Evolutionary conservation across 2,329 filamentous ascomycete genomes (phyloP).

Genomic region (Scedosporium aurantiacum): DNA sequence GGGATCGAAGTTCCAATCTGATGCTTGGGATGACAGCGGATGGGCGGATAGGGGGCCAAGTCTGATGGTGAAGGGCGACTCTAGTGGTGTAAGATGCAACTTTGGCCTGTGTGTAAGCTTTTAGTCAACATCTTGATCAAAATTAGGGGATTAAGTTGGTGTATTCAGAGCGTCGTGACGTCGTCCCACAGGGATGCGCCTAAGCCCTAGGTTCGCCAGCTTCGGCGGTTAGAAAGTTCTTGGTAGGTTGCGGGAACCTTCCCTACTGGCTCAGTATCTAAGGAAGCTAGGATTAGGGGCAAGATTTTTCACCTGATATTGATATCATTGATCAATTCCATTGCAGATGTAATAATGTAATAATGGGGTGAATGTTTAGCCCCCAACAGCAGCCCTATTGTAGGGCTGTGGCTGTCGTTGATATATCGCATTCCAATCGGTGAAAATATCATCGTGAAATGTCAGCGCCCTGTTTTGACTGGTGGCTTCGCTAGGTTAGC

Average conservation of each 20-base stretch:
- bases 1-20: not conserved
- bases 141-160: too few species aligned
- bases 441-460: not conserved
- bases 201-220: not conserved
- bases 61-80: not conserved
- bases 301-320: not conserved
- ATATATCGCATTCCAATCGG: not conserved
- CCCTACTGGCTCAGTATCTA: not conserved
- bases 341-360: too few species aligned
- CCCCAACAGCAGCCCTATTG: not conserved
- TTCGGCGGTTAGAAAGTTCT: not conserved
- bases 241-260: not conserved
- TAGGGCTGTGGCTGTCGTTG: constrained; percentile 2
- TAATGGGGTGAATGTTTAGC: not conserved
- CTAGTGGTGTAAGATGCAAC: not conserved
- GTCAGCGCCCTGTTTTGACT: not conserved
- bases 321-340: not conserved
- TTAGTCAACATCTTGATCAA: constrained; percentile 6
- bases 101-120: constrained; percentile 6
- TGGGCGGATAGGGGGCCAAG: not conserved
- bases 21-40: not conserved
- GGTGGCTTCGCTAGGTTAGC: not conserved
- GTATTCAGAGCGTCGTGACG: too few species aligned
- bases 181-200: not conserved
- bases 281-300: not conserved